Percentiles rank a stretch among this genome's conserved stretches.
Conservation (phyloP, 805 yeast species). For the Maudiozyma turicensis region DNA sequence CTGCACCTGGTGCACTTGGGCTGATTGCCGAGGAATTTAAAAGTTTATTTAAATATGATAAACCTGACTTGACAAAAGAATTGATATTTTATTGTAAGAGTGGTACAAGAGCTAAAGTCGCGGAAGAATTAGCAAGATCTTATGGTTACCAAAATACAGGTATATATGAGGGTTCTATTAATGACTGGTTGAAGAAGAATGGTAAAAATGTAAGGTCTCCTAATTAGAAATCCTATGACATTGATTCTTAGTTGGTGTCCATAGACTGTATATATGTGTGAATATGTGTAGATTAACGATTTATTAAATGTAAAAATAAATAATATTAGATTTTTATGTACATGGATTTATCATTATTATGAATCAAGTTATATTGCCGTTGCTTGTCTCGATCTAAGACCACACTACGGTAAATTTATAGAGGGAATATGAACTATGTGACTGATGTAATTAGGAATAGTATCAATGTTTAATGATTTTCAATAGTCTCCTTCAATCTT, state of each 20-base stretch:
- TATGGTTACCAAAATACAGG: constrained; percentile 82
- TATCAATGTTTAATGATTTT: constrained; percentile 16
- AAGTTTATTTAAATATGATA: constrained; percentile 69
- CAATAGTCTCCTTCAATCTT: constrained; percentile 63
- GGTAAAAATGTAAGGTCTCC: constrained; percentile 6
- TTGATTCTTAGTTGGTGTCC: too few relatives aligned
- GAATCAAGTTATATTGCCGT: too few relatives aligned
- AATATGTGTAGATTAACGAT: neutral
- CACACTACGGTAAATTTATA: too few relatives aligned
- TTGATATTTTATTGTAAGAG: constrained; percentile 85
- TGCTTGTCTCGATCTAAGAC: too few relatives aligned
- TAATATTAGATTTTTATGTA: too few relatives aligned
- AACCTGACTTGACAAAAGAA: constrained; percentile 62
- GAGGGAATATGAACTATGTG: too few relatives aligned
- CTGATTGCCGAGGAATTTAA: constrained; percentile 70
- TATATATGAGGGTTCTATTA: constrained; percentile 78
- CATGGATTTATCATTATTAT: too few relatives aligned
- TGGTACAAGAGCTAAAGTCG: constrained; percentile 84
- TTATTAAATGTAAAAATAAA: too few relatives aligned
- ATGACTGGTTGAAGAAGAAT: constrained; percentile 59
- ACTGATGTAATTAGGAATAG: neutral
- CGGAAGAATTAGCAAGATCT: constrained; percentile 85
- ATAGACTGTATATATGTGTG: neutral
- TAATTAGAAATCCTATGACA: neutral
- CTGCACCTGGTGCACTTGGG: constrained; percentile 88